These are phyloP conservation scores for Penicillium malachiteum DNA, from an alignment of 495 filamentous ascomycete species.

Conservation along the genomic window DNA sequence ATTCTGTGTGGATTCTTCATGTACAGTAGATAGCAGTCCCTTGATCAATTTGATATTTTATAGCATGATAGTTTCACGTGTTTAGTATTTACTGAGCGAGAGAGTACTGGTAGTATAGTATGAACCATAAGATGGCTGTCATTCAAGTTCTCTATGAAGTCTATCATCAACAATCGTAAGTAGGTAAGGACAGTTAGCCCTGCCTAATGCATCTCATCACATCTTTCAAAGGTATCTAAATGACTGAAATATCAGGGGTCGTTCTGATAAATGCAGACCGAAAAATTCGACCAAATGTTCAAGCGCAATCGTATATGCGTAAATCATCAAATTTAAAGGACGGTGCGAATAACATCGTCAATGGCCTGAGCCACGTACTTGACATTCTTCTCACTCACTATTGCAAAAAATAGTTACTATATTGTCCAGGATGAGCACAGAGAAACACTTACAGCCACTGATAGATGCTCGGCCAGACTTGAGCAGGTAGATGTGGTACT, in stretches of 20 bases:
- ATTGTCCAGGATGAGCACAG: neutral
- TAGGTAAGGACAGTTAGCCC: constrained; percentile 3
- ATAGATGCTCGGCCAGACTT: constrained; percentile 49
- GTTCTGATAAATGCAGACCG: constrained; percentile 1
- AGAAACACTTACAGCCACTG: constrained; percentile 42
- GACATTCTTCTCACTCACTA: constrained; percentile 56
- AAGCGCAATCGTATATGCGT: constrained; percentile 1
- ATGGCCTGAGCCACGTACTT: constrained; percentile 49
- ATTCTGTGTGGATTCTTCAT: constrained; percentile 14
- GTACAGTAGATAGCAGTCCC: constrained; percentile 28
- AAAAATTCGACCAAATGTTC: neutral
- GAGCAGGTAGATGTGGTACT: constrained; percentile 51
- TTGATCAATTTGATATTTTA: constrained; percentile 5
- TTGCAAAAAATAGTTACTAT: constrained; percentile 5
- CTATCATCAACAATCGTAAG: constrained; percentile 30
- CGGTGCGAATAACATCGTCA: constrained; percentile 46
- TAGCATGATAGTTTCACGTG: too few relatives aligned
- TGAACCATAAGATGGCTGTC: neutral
- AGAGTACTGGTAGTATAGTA: neutral
- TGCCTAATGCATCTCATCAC: constrained; percentile 16
- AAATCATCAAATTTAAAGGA: constrained; percentile 22
- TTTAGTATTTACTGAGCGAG: too few relatives aligned
- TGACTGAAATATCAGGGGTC: neutral
- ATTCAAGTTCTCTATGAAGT: constrained; percentile 18
- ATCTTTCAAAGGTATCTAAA: neutral